A percentile compares a stretch with the other conserved stretches of the same genome.
Evolutionary conservation across 345 rosid species (phyloP).

Genomic region (Erodium maritimum): DNA sequence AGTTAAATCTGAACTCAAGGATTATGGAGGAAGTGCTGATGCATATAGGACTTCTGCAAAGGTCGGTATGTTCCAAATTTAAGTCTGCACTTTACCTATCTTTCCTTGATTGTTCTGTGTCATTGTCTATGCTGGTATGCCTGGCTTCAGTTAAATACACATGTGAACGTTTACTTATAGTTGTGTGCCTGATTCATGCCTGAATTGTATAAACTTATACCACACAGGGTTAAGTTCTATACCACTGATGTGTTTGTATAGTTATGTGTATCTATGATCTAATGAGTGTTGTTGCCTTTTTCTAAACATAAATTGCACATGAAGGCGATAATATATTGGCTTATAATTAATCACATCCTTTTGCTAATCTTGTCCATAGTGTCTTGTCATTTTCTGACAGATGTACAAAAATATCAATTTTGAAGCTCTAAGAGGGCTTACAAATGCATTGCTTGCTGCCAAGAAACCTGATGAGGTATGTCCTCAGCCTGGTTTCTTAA

Average conservation of each 20-base stretch:
- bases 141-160: not conserved
- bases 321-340: not conserved
- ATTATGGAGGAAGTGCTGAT: slow-evolving; percentile 78
- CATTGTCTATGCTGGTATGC: not conserved
- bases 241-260: not conserved
- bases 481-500: slow-evolving; percentile 1
- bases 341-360: no score
- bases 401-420: slow-evolving; percentile 49
- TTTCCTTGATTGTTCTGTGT: not conserved
- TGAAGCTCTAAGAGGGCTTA: slow-evolving; percentile 71
- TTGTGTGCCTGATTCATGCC: not conserved
- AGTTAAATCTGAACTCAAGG: slow-evolving; percentile 74
- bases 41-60: slow-evolving; percentile 53
- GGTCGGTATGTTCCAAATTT: slow-evolving; percentile 27
- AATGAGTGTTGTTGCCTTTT: not conserved
- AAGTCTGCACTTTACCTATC: not conserved
- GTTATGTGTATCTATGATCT: not conserved
- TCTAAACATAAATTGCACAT: not conserved
- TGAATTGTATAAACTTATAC: not conserved
- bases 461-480: slow-evolving; percentile 80
- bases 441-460: slow-evolving; percentile 84
- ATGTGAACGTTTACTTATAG: not conserved
- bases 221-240: not conserved
- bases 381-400: slow-evolving; percentile 23
- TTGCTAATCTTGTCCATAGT: slow-evolving; percentile 1